Conservation (phyloP, 2,329 filamentous ascomycete genomes). For the Aspergillus brasiliensis region DNA sequence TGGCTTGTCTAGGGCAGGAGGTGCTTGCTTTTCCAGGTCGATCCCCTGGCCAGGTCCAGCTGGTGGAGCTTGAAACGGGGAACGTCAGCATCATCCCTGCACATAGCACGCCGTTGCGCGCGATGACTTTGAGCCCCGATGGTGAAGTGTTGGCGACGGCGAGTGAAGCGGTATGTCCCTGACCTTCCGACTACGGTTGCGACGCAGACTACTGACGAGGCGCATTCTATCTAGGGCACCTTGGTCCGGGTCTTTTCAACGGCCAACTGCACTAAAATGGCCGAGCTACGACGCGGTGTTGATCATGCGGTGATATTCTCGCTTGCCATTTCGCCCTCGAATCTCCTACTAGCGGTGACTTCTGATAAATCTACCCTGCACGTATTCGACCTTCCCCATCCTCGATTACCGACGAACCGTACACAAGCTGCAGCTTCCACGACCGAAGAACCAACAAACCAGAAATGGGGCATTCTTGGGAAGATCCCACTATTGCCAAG, state of each 20-base stretch:
- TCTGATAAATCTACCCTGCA: conserved; percentile 97
- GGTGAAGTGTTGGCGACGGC: conserved; percentile 84
- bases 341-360: conserved; percentile 80
- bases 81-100: conserved; percentile 94
- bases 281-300: conserved; percentile 83
- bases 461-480: conserved; percentile 84
- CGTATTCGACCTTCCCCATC: conserved; percentile 77
- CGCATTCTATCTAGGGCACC: conserved; percentile 63
- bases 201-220: conserved; percentile 19
- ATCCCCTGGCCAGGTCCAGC: conserved; percentile 82
- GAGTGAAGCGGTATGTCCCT: conserved; percentile 67
- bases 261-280: conserved; percentile 74
- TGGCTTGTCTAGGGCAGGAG: conserved; percentile 75
- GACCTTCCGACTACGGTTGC: background rate
- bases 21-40: conserved; percentile 84
- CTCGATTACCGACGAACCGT: conserved; percentile 35
- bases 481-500: conserved; percentile 83
- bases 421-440: conserved; percentile 37
- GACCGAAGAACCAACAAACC: conserved; percentile 55
- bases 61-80: conserved; percentile 74
- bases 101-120: conserved; percentile 76
- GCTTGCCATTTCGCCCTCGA: conserved; percentile 81
- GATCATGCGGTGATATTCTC: conserved; percentile 87
- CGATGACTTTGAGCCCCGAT: conserved; percentile 77
- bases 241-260: conserved; percentile 85